Percentiles rank a stretch among this genome's conserved stretches.
phyloP scores from a whole-genome alignment of 129 eudicot species.

The Glebionis coronaria region DNA sequence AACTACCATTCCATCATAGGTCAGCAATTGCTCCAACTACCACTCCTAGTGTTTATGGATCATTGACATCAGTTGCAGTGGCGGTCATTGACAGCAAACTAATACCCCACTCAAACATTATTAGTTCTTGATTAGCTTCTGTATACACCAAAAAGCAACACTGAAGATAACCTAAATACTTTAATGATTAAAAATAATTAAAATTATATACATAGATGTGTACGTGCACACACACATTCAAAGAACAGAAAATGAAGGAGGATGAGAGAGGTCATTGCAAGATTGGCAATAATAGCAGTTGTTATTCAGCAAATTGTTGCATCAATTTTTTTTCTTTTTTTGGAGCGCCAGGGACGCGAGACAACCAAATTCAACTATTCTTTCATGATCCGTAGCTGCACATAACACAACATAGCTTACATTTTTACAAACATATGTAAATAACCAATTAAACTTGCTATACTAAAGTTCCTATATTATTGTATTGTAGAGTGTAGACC shows the following conservation, averaged over 20 bases:
- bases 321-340: too few species aligned
- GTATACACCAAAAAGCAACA: slow-evolving; percentile 20
- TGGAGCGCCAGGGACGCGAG: slow-evolving; percentile 87
- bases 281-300: slow-evolving; percentile 97
- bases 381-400: slow-evolving; percentile 88
- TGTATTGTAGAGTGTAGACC: too few species aligned
- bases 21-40: slow-evolving; percentile 99
- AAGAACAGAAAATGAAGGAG: slow-evolving; percentile 3
- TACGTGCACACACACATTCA: neutral
- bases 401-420: slow-evolving; percentile 17
- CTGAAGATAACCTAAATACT: neutral
- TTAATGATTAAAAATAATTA: neutral
- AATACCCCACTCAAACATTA: slow-evolving; percentile 94
- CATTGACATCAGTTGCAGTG: slow-evolving; percentile 89
- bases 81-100: slow-evolving; percentile 89
- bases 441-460: neutral
- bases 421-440: neutral
- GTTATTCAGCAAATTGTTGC: too few species aligned
- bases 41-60: slow-evolving; percentile 97
- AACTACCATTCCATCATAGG: too few species aligned
- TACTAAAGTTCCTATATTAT: neutral
- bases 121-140: slow-evolving; percentile 95
- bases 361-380: slow-evolving; percentile 97
- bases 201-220: too few species aligned
- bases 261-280: slow-evolving; percentile 69